Percentiles rank a stretch among this genome's conserved stretches.
Evolutionary conservation across 2,329 filamentous ascomycete species (phyloP).

Genomic region (Tolypocladium tundrense): DNA sequence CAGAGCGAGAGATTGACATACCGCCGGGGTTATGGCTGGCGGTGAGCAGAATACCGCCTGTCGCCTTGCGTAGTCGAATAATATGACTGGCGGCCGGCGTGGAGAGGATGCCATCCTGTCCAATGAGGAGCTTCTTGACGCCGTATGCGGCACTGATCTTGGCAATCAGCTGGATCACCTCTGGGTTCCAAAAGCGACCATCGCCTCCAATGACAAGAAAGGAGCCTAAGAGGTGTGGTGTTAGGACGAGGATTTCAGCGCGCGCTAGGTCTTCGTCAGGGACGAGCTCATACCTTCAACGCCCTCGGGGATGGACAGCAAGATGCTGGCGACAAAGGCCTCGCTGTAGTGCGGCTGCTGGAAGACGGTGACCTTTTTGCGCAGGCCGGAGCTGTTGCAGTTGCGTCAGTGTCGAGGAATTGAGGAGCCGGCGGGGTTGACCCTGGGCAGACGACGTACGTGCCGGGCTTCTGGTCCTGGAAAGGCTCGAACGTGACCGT

Average conservation of each 20-base stretch:
- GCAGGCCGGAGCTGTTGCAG: conserved; percentile 72
- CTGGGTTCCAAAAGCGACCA: conserved; percentile 93
- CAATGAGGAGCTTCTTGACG: conserved; percentile 97
- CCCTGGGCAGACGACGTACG: conserved; percentile 55
- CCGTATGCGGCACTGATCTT: conserved; percentile 96
- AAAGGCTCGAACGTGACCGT: conserved; percentile 78
- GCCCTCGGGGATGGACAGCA: conserved; percentile 93
- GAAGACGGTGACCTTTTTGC: conserved; percentile 98
- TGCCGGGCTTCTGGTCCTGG: conserved; percentile 96
- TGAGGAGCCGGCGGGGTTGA: conserved; percentile 1
- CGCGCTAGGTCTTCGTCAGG: background rate
- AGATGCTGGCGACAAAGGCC: conserved; percentile 86
- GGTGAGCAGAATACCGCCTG: conserved; percentile 91
- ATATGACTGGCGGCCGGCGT: conserved; percentile 94
- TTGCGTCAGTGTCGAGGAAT: conserved; percentile 5
- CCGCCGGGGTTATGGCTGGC: conserved; percentile 98
- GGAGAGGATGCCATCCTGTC: conserved; percentile 91
- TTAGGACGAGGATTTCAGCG: background rate
- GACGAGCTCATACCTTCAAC: conserved; percentile 48
- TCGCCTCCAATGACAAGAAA: conserved; percentile 96
- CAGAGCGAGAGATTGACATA: conserved; percentile 30
- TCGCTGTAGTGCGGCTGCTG: conserved; percentile 93
- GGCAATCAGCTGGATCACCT: conserved; percentile 92
- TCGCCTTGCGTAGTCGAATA: conserved; percentile 89
- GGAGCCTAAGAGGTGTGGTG: conserved; percentile 31